Evolutionary conservation across 2,329 filamentous ascomycete species (phyloP).

Genomic region (Byssothecium circinans): DNA sequence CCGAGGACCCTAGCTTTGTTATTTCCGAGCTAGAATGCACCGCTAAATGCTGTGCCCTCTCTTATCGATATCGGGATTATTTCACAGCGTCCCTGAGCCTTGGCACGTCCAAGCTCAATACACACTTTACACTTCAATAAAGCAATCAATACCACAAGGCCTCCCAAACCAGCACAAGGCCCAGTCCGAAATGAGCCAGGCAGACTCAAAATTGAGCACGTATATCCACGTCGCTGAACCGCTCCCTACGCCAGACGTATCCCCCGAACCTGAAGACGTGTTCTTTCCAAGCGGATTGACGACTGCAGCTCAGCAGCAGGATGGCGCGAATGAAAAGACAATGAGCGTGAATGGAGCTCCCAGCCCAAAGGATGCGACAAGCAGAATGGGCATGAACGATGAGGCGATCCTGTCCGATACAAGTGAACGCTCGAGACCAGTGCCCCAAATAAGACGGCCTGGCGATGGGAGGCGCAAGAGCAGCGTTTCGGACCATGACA

Average conservation of each 20-base stretch:
- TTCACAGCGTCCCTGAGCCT: neutral
- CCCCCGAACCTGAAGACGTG: slow-evolving; percentile 31
- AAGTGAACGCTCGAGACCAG: slow-evolving; percentile 31
- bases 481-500: slow-evolving; percentile 43
- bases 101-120: slow-evolving; percentile 1
- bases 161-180: neutral
- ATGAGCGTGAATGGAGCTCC: slow-evolving; percentile 13
- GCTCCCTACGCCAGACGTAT: slow-evolving; percentile 31
- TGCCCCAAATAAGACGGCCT: slow-evolving; percentile 33
- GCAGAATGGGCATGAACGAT: slow-evolving; percentile 28
- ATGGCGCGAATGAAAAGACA: slow-evolving; percentile 12
- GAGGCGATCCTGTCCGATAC: slow-evolving; percentile 38
- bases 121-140: neutral
- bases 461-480: slow-evolving; percentile 39
- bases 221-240: slow-evolving; percentile 22
- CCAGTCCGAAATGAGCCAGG: slow-evolving; percentile 34
- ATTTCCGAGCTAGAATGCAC: too few species aligned
- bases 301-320: slow-evolving; percentile 10
- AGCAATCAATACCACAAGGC: slow-evolving; percentile 12
- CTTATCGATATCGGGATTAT: slow-evolving; percentile 1
- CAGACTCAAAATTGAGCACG: slow-evolving; percentile 22
- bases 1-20: too few species aligned
- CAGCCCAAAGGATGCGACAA: slow-evolving; percentile 16
- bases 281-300: slow-evolving; percentile 14
- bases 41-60: too few species aligned